Conservation (phyloP, 140 eudicot species). For the Artemisia princeps region DNA sequence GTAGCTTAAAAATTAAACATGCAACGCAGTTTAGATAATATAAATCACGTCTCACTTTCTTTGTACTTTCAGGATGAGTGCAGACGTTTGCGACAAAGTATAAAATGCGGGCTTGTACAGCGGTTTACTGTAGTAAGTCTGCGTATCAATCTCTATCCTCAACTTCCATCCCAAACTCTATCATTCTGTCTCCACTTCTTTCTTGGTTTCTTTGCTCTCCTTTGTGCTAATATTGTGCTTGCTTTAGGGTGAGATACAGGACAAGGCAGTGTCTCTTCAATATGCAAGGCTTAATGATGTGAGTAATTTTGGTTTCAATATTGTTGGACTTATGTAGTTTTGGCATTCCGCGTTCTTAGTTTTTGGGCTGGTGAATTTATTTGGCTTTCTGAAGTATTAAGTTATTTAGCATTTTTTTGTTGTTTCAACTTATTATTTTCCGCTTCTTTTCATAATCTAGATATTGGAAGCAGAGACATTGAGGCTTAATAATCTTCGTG, state of each 20-base stretch:
- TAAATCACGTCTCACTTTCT: not conserved
- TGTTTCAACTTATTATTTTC: slow-evolving; percentile 9
- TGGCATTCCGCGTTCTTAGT: too few relatives aligned
- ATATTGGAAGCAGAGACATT: slow-evolving; percentile 56
- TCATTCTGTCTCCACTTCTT: not conserved
- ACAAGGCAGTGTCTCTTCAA: slow-evolving; percentile 71
- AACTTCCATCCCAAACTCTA: too few relatives aligned
- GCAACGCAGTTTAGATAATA: not conserved
- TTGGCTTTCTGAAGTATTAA: too few relatives aligned
- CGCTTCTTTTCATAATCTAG: slow-evolving; percentile 28
- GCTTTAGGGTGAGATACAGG: slow-evolving; percentile 74
- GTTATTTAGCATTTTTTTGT: not conserved
- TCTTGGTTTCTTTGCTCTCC: not conserved
- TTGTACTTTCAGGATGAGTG: slow-evolving; percentile 65
- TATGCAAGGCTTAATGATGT: slow-evolving; percentile 64
- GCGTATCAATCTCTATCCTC: slow-evolving; percentile 4
- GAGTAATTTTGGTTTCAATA: slow-evolving; percentile 32
- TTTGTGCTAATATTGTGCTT: slow-evolving; percentile 26
- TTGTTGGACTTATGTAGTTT: not conserved
- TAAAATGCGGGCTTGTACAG: slow-evolving; percentile 78
- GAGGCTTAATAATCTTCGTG: slow-evolving; percentile 72
- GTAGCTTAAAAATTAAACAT: too few relatives aligned
- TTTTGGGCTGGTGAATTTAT: too few relatives aligned
- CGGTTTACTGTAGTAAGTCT: slow-evolving; percentile 67
- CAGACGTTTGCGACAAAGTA: slow-evolving; percentile 75